Conservation (phyloP, 202 grass and related monocot genomes). For the Setaria italica region DNA sequence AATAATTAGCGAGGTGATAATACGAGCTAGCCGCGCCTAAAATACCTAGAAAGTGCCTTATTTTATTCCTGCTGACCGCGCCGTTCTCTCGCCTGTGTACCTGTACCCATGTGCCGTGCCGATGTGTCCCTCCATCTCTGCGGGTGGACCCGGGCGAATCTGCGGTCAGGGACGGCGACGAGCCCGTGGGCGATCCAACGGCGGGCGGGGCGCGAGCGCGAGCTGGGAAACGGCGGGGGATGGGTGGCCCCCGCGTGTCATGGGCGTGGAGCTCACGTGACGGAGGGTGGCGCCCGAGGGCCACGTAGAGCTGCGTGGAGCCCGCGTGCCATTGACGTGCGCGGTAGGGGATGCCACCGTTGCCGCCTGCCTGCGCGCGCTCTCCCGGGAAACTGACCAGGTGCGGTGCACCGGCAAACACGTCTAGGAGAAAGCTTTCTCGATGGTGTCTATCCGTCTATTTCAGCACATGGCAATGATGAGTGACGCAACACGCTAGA, state of each 20-base stretch:
- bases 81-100: slow-evolving; percentile 9
- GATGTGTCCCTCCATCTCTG: slow-evolving; percentile 20
- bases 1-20: slow-evolving; percentile 4
- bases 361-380: not conserved
- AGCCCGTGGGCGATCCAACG: slow-evolving; percentile 27
- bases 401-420: slow-evolving; percentile 11
- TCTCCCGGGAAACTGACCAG: not conserved
- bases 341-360: not conserved
- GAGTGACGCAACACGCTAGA: not conserved
- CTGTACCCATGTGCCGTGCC: slow-evolving; percentile 38
- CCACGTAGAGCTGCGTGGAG: slow-evolving; percentile 6
- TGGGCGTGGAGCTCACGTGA: slow-evolving; percentile 12
- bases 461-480: not conserved
- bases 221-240: not conserved
- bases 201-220: not conserved
- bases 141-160: not conserved
- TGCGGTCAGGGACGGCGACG: not conserved
- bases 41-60: not conserved
- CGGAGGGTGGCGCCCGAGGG: not conserved
- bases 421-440: not conserved
- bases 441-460: not conserved
- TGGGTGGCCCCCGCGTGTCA: not conserved
- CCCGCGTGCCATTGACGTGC: slow-evolving; percentile 53
- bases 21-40: not conserved
- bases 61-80: slow-evolving; percentile 35